Evolutionary conservation across 345 rosid genomes (phyloP), one percentile per base, ranked within the genome.

Genomic region (Gossypium bickii): DNA sequence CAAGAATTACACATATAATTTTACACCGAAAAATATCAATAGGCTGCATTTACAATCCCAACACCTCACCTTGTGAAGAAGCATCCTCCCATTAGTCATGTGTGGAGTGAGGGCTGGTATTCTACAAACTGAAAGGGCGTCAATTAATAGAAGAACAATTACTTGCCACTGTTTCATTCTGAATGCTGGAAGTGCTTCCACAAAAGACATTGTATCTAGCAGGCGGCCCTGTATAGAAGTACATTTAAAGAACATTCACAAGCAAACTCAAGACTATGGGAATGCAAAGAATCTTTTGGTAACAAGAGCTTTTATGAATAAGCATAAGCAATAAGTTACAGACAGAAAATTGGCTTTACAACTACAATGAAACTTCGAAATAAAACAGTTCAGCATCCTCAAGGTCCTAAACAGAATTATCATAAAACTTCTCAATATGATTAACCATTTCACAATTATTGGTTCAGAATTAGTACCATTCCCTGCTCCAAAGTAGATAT

Each of bases 141-240:
- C 97, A 27, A 95, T 24, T 63, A 90, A 88, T 63, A 95, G 90
- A 79, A 90, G 83, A 24, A 86, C 86, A 63, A 93, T 77, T 74
- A 91, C 91, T 83, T 85, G 88, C 99, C 98, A 95, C 73, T 91
- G 96, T 69, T 87, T 89, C 49, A 74, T 43, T 81, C 84, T 81
- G 75, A 91, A 84, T 15, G 94, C 82, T 1, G 96, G 97, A n/a
- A 62, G 81, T 2, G 97, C 86, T 75, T 92, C 93, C 18, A 80
- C 41, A 72, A 95, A 91, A 49, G 97, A 82, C 97, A 95, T 91
- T 20, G 98, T 93, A 48, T 88, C 92, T 89, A 93, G 82, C 80
- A 95, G 83, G 73, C 74, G 74, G 29, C 86, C 92, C 98, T 95
- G 87, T 55, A 74, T 22, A 60, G 41, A 49, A 63, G 48, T 27